phyloP scores from a whole-genome alignment of 495 filamentous ascomycete genomes.

The Penicillium paradoxum region DNA sequence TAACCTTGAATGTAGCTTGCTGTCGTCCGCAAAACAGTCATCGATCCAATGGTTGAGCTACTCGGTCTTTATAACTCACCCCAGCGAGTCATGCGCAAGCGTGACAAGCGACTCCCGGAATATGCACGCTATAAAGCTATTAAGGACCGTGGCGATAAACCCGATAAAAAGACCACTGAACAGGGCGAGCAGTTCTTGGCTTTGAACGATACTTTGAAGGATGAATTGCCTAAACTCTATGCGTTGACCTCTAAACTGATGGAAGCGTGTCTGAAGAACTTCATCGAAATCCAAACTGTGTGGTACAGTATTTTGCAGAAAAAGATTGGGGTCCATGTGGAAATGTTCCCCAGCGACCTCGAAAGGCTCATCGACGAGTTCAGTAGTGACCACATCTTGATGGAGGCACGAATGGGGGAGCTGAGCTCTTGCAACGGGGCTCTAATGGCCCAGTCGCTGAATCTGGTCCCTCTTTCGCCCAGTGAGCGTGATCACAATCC shows the following conservation, averaged over 20 bases:
- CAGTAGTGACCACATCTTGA: slow-evolving; percentile 62
- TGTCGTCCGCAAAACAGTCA: slow-evolving; percentile 71
- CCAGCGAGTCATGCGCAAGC: slow-evolving; percentile 81
- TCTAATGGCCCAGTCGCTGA: slow-evolving; percentile 47
- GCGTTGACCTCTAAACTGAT: slow-evolving; percentile 70
- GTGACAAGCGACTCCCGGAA: slow-evolving; percentile 81
- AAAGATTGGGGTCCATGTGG: slow-evolving; percentile 71
- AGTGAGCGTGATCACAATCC: slow-evolving; percentile 23
- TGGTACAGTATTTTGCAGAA: slow-evolving; percentile 78
- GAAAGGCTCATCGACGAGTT: slow-evolving; percentile 67
- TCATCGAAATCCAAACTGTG: slow-evolving; percentile 71
- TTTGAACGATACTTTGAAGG: slow-evolving; percentile 85
- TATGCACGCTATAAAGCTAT: slow-evolving; percentile 77
- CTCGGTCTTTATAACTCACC: slow-evolving; percentile 78
- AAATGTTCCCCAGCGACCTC: slow-evolving; percentile 60
- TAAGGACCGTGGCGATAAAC: slow-evolving; percentile 71
- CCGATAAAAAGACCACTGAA: slow-evolving; percentile 76
- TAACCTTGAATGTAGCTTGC: slow-evolving; percentile 50
- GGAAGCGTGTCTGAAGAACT: slow-evolving; percentile 71
- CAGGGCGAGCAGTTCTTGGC: slow-evolving; percentile 82
- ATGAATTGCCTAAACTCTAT: slow-evolving; percentile 86
- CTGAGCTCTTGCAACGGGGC: slow-evolving; percentile 57
- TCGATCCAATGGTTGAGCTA: slow-evolving; percentile 79
- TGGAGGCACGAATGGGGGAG: slow-evolving; percentile 45
- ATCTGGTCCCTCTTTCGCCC: slow-evolving; percentile 52